Conservation (phyloP, 495 filamentous ascomycete genomes). For the Penicillium fimorum region DNA sequence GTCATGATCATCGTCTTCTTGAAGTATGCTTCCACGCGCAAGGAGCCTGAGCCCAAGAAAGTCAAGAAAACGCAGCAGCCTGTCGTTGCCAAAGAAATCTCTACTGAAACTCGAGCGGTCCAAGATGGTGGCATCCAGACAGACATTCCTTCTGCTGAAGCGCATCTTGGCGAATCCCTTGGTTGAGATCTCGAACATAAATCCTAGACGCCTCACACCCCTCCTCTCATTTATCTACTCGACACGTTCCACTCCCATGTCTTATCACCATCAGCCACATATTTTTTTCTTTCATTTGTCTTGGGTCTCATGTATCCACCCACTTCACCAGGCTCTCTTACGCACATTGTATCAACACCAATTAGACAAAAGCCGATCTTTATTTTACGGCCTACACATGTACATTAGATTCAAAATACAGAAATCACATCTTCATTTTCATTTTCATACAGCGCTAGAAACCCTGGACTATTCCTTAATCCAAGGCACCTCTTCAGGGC, state of each 20-base stretch:
- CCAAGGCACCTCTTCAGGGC: slow-evolving; percentile 22
- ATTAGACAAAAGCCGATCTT: background rate
- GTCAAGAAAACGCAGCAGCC: slow-evolving; percentile 38
- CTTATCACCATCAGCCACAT: background rate
- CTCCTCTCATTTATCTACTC: background rate
- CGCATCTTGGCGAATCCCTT: slow-evolving; percentile 40
- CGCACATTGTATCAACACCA: slow-evolving; percentile 3
- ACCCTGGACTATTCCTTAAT: slow-evolving; percentile 9
- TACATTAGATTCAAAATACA: background rate
- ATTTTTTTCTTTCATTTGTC: slow-evolving; percentile 5
- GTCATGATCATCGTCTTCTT: slow-evolving; percentile 51
- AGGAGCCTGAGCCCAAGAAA: slow-evolving; percentile 32
- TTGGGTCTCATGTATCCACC: background rate
- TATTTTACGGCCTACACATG: background rate
- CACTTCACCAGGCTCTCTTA: background rate
- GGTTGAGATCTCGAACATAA: slow-evolving; percentile 24
- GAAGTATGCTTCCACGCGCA: slow-evolving; percentile 43
- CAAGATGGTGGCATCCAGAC: slow-evolving; percentile 19
- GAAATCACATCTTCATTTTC: background rate
- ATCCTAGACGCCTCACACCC: background rate
- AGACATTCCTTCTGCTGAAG: slow-evolving; percentile 13
- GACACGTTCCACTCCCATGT: background rate
- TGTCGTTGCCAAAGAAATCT: slow-evolving; percentile 26
- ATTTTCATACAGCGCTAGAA: too few species aligned
- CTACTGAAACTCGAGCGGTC: slow-evolving; percentile 25